These are phyloP conservation scores for Auriscalpium microsporum DNA, from an alignment of 768 basidiomycete species.

Conservation along the genomic window DNA sequence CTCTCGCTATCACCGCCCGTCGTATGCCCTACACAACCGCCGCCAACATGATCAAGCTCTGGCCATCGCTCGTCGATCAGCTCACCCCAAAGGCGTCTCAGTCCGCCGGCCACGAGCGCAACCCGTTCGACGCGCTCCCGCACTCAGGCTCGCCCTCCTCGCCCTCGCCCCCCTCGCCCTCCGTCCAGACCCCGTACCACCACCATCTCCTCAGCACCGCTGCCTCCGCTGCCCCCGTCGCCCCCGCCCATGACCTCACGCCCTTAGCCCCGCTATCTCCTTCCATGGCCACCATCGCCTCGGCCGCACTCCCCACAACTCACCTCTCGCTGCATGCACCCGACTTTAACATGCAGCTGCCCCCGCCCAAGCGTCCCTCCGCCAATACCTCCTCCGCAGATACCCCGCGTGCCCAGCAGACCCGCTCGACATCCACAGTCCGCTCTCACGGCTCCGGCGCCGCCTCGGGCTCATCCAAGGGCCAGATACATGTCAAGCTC, in stretches of 20 bases:
- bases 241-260: conserved; percentile 25
- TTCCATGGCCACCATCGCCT: conserved; percentile 30
- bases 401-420: not conserved
- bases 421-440: conserved; percentile 25
- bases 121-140: conserved; percentile 26
- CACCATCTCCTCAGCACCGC: conserved; percentile 8
- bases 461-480: conserved; percentile 35
- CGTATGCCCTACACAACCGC: not conserved
- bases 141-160: too few relatives aligned
- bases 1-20: not conserved
- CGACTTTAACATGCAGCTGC: conserved; percentile 70
- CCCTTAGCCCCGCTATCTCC: conserved; percentile 41
- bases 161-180: too few relatives aligned
- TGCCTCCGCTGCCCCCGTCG: conserved; percentile 8
- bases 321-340: conserved; percentile 78
- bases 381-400: not conserved
- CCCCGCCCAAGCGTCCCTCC: conserved; percentile 31
- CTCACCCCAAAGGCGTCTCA: conserved; percentile 49
- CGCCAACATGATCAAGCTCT: conserved; percentile 55
- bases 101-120: conserved; percentile 19
- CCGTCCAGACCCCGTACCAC: conserved; percentile 16
- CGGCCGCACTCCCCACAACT: conserved; percentile 46
- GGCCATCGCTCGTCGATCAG: conserved; percentile 43
- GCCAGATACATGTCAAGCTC: conserved; percentile 93
- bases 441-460: conserved; percentile 21